Evolutionary conservation across 2,329 filamentous ascomycete species (phyloP), one percentile per base, ranked within the genome.

Genomic region (Sclerotinia subarctica): DNA sequence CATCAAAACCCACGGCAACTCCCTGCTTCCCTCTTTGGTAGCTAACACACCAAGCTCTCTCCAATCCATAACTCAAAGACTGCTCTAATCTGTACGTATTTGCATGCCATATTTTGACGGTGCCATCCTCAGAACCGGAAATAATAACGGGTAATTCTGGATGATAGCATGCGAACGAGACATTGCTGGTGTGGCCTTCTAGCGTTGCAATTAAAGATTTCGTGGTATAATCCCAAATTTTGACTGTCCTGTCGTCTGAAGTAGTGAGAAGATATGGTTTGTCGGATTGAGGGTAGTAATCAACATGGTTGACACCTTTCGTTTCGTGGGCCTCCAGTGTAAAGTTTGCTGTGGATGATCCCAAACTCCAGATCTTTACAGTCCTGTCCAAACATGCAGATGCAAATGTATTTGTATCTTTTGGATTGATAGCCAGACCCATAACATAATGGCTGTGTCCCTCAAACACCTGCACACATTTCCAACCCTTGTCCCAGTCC

Each of bases 151-250:
- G 95, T 60, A 99, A 83, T 80, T 98, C 94, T 2, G 95, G 95
- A 80, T 99, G 95, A 78, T 98, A 99, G 80, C 94, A 96, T 62
- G 95, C 95, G 77, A 98, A 99, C 3, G 94, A 97, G 59, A 99
- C 95, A 77, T 99, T 99, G 80, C 94, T 97, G 42, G 93, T 96
- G 80, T 99, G 95, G 38, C 95, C 95, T 80, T 99, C 95, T 59
- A 99, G 85, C 3, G 94, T 98, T 42, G 95, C 95, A 77, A 98
- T 97, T 72, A 98, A 84, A 17, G 93, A 95, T 82, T 99, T 99
- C 60, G 94, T 98, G 17, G 94, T 98, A 83, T 99, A 98, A 78
- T 99, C 95, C 94, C 95, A 99, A 67, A 99, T 88, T 84, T 98
- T 98, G 75, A 98, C 93, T 0, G 94, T 98, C 75, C 92, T 89